phyloP scores from a whole-genome alignment of 108 stramenopile genomes.

The Pseudonitzschia pungens region DNA sequence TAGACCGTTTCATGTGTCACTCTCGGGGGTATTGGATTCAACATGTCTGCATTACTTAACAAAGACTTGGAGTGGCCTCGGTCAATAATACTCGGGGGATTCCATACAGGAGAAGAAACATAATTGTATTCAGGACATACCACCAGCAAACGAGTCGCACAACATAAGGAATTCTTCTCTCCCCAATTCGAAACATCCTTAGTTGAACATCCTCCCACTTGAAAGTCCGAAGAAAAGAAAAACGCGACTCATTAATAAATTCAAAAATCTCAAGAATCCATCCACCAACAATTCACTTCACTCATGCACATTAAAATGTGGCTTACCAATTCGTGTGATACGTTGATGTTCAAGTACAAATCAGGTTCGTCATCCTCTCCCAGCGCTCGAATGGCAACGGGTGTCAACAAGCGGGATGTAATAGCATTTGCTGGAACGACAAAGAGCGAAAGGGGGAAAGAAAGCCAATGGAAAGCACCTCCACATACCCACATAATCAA shows the following conservation, averaged over 20 bases:
- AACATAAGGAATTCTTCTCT: conserved; percentile 6
- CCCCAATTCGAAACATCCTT: background rate
- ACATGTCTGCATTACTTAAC: background rate
- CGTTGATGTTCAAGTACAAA: conserved; percentile 54
- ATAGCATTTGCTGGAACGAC: conserved; percentile 56
- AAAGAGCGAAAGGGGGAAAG: conserved; percentile 51
- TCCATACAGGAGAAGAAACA: conserved; percentile 4
- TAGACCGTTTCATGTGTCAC: too few relatives aligned
- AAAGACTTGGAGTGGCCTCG: background rate
- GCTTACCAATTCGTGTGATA: conserved; percentile 19
- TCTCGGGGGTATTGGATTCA: too few relatives aligned
- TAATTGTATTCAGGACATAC: background rate
- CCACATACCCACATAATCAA: conserved; percentile 52
- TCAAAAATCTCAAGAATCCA: too few relatives aligned
- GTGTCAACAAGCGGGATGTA: conserved; percentile 64
- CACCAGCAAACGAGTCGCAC: conserved; percentile 7
- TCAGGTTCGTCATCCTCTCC: conserved; percentile 28
- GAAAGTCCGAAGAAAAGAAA: background rate
- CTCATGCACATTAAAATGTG: too few relatives aligned
- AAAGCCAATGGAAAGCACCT: conserved; percentile 27
- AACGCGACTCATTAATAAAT: background rate
- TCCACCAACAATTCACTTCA: too few relatives aligned
- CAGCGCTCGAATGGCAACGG: conserved; percentile 35
- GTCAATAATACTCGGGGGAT: background rate
- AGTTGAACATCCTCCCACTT: conserved; percentile 11